These are phyloP conservation scores for Helotiales sp. DNA, from an alignment of 2,329 filamentous ascomycete genomes.

Conservation along the genomic window DNA sequence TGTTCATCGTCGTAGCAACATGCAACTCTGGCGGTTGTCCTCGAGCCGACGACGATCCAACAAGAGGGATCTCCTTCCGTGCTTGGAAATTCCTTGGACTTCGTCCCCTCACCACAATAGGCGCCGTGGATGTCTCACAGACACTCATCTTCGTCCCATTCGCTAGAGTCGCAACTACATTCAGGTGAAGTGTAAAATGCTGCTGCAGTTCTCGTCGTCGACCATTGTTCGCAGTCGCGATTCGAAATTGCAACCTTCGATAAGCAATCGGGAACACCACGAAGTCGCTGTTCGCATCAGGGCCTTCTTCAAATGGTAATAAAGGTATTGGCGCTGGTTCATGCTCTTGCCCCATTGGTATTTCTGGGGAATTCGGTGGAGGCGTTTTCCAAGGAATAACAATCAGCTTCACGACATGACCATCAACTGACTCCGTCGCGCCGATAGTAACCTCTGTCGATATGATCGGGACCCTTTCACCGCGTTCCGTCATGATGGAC, in stretches of 20 bases:
- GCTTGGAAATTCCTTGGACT: conserved; percentile 95
- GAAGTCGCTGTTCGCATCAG: conserved; percentile 58
- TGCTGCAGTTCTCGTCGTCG: conserved; percentile 93
- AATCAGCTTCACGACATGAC: conserved; percentile 88
- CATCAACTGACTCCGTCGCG: conserved; percentile 92
- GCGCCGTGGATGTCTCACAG: conserved; percentile 81
- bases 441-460: conserved; percentile 86
- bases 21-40: conserved; percentile 35
- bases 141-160: conserved; percentile 82
- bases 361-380: conserved; percentile 72
- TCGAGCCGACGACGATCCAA: conserved; percentile 36
- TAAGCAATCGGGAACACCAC: conserved; percentile 92
- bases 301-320: conserved; percentile 59
- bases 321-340: conserved; percentile 83
- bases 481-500: conserved; percentile 79
- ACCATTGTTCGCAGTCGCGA: conserved; percentile 94
- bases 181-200: conserved; percentile 88
- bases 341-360: conserved; percentile 68
- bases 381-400: conserved; percentile 98
- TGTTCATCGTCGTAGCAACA: conserved; percentile 25
- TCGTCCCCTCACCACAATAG: conserved; percentile 89
- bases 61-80: conserved; percentile 84
- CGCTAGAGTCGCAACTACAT: conserved; percentile 78
- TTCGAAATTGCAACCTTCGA: conserved; percentile 90
- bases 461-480: conserved; percentile 79